Conservation (phyloP, 2,329 filamentous ascomycete genomes). For the Atkinsonella texensis region DNA sequence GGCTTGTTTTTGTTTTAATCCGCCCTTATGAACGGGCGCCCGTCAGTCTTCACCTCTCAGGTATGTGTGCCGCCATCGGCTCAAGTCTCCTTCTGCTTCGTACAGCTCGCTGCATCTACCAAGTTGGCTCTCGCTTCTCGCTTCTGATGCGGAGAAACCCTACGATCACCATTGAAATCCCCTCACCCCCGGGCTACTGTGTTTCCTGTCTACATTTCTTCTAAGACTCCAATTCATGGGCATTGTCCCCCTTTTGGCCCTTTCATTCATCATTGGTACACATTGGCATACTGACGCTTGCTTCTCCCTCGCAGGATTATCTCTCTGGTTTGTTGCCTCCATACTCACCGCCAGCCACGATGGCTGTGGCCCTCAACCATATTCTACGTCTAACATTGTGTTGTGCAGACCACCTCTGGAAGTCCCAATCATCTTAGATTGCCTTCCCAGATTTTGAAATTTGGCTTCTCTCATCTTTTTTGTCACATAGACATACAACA, state of each 20-base stretch:
- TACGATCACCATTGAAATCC: not conserved
- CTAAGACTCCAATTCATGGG: not conserved
- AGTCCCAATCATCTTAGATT: slow-evolving; percentile 23
- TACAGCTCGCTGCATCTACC: not conserved
- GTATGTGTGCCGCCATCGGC: slow-evolving; percentile 34
- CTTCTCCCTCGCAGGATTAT: slow-evolving; percentile 46
- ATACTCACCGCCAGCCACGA: slow-evolving; percentile 26
- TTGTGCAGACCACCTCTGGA: slow-evolving; percentile 29
- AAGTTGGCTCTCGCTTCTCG: not conserved
- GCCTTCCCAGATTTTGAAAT: slow-evolving; percentile 1
- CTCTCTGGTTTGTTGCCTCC: slow-evolving; percentile 51
- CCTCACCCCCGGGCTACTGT: not conserved
- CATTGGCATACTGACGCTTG: slow-evolving; percentile 27
- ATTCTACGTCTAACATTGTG: slow-evolving; percentile 3
- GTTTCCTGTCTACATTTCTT: not conserved
- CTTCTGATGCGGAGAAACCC: too few species aligned
- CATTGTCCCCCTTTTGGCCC: not conserved
- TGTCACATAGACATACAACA: slow-evolving; percentile 5
- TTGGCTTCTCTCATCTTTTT: not conserved
- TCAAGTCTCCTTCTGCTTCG: not conserved
- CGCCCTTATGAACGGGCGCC: slow-evolving; percentile 78
- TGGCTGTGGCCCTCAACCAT: slow-evolving; percentile 13
- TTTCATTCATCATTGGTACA: not conserved
- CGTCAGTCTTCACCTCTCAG: slow-evolving; percentile 79
- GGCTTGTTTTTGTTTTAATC: slow-evolving; percentile 28